Conservation (phyloP, 441 rosid species). For the Populus hybrid region DNA sequence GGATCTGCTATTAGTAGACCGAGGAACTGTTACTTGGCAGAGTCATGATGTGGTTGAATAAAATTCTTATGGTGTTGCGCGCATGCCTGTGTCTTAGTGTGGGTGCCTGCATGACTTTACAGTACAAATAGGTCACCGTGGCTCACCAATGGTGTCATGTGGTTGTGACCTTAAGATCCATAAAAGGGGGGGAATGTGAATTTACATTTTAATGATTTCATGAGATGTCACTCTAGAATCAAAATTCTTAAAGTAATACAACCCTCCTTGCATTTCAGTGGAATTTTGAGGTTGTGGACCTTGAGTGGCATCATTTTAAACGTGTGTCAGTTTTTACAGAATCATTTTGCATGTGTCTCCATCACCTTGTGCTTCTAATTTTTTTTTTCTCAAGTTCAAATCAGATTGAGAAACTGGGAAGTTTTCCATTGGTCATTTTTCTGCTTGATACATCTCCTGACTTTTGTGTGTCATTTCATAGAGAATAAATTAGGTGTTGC, state of each 20-base stretch:
- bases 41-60: not conserved
- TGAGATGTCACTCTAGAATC: too few species aligned
- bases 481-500: not conserved
- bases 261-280: too few species aligned
- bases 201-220: not conserved
- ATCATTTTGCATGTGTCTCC: not conserved
- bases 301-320: not conserved
- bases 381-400: not conserved
- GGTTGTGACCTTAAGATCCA: not conserved
- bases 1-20: not conserved
- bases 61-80: not conserved
- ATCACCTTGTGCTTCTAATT: not conserved
- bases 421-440: not conserved
- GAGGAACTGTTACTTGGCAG: not conserved
- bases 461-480: not conserved
- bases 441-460: not conserved
- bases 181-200: not conserved
- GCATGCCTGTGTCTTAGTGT: not conserved
- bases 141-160: not conserved
- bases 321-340: not conserved
- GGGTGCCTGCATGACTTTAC: not conserved
- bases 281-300: not conserved
- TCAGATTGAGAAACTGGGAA: not conserved
- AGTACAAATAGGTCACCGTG: not conserved
- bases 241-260: too few species aligned